Evolutionary conservation across 805 yeast genomes (phyloP).

Genomic region (Sugiyamaella lignohabitans): DNA sequence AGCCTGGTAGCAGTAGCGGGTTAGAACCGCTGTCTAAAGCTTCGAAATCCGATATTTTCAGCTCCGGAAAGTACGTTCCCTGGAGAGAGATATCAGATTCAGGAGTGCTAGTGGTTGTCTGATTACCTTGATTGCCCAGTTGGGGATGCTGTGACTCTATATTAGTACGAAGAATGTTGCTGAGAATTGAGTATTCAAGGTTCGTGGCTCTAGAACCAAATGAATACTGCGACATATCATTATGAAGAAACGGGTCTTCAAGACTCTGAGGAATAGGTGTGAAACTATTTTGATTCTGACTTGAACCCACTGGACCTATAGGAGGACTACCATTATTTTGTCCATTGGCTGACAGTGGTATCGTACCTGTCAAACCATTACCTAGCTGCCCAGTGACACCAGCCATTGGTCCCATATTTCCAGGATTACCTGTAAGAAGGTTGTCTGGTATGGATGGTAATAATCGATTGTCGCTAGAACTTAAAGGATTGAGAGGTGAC

Average conservation of each 20-base stretch:
- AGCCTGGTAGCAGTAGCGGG: background rate
- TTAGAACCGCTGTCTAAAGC: background rate
- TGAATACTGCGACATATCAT: conserved; percentile 18
- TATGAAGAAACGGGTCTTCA: conserved; percentile 3
- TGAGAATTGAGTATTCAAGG: conserved; percentile 32
- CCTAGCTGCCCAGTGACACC: too few relatives aligned
- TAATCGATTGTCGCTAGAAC: background rate
- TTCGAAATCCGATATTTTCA: conserved; percentile 6
- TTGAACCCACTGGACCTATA: background rate
- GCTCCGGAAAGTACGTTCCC: conserved; percentile 9
- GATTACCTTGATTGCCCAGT: background rate
- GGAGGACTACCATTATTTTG: background rate
- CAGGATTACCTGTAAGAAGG: background rate
- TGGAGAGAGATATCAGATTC: conserved; percentile 9
- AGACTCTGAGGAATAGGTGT: background rate
- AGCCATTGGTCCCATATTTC: background rate
- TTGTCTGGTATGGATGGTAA: conserved; percentile 17
- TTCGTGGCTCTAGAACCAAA: conserved; percentile 34
- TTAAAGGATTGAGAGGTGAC: background rate
- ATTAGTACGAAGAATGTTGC: conserved; percentile 27
- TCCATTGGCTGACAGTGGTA: background rate
- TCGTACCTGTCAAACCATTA: background rate
- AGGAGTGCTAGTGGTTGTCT: conserved; percentile 4
- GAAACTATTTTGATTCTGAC: background rate
- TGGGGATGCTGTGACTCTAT: background rate